These are phyloP conservation scores for Anthostomella pinea DNA, from an alignment of 2,329 filamentous ascomycete species.

Conservation along the genomic window DNA sequence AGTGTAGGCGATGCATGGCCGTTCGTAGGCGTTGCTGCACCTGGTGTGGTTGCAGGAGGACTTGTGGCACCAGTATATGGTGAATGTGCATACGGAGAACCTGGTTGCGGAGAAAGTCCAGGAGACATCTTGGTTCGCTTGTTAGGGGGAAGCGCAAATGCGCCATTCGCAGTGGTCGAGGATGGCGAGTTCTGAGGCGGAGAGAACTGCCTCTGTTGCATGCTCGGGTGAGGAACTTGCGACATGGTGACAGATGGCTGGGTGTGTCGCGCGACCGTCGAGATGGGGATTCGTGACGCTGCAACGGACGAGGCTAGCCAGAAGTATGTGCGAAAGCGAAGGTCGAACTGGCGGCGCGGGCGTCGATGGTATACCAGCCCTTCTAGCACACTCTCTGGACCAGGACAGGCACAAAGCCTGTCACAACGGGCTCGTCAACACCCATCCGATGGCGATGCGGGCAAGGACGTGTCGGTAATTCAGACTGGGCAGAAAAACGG, in stretches of 20 bases:
- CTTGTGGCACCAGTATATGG: constrained; percentile 43
- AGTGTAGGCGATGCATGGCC: constrained; percentile 27
- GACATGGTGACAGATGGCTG: constrained; percentile 21
- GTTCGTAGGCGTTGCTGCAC: constrained; percentile 38
- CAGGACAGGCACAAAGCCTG: constrained; percentile 48
- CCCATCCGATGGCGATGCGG: constrained; percentile 43
- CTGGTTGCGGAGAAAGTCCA: constrained; percentile 63
- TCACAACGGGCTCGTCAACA: constrained; percentile 42
- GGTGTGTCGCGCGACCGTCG: not conserved
- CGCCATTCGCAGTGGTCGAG: constrained; percentile 53
- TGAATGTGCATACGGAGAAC: constrained; percentile 57
- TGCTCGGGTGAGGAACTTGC: constrained; percentile 24
- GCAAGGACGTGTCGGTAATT: constrained; percentile 2
- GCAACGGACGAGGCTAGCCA: not conserved
- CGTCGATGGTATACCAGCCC: too few species aligned
- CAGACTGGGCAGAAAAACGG: not conserved
- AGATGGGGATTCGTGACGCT: too few species aligned
- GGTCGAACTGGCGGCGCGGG: too few species aligned
- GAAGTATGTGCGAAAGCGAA: too few species aligned
- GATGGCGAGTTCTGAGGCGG: constrained; percentile 57
- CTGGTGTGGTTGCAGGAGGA: constrained; percentile 36
- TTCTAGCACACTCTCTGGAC: constrained; percentile 17
- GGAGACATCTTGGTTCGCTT: constrained; percentile 73
- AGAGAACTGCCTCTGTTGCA: constrained; percentile 31
- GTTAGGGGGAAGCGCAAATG: constrained; percentile 60